Conservation (phyloP, 345 rosid genomes). For the Pugionium dolabratum region DNA sequence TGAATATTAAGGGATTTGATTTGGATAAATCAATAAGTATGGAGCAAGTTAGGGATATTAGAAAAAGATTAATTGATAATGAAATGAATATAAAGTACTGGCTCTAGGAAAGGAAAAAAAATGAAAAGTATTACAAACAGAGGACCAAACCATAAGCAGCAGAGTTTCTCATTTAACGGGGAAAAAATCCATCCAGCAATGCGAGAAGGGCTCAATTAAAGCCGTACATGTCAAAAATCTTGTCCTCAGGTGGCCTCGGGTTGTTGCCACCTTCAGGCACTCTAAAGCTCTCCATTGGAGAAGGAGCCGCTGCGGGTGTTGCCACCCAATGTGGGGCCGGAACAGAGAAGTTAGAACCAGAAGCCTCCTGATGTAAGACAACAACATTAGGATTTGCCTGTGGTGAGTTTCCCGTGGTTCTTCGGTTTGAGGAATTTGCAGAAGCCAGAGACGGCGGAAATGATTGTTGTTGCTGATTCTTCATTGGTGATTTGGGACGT, state of each 20-base stretch:
- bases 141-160: conserved; percentile 21
- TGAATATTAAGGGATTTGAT: neutral
- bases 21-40: conserved; percentile 1
- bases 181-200: conserved; percentile 18
- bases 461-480: conserved; percentile 89
- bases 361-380: conserved; percentile 62
- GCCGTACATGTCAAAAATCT: conserved; percentile 37
- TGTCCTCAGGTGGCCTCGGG: conserved; percentile 43
- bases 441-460: conserved; percentile 63
- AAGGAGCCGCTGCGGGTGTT: conserved; percentile 42
- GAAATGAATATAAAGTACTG: conserved; percentile 32
- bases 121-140: conserved; percentile 32
- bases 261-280: conserved; percentile 54
- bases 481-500: conserved; percentile 96
- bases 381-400: conserved; percentile 63
- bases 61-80: conserved; percentile 21
- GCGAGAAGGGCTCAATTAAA: conserved; percentile 22
- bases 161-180: conserved; percentile 25
- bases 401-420: conserved; percentile 70
- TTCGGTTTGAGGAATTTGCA: conserved; percentile 59
- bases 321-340: conserved; percentile 49
- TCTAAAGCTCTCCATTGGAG: conserved; percentile 64
- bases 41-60: neutral
- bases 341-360: conserved; percentile 60
- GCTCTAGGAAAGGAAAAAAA: neutral